These are phyloP conservation scores for Dendrothele bispora DNA, from an alignment of 768 basidiomycete species.

Conservation along the genomic window DNA sequence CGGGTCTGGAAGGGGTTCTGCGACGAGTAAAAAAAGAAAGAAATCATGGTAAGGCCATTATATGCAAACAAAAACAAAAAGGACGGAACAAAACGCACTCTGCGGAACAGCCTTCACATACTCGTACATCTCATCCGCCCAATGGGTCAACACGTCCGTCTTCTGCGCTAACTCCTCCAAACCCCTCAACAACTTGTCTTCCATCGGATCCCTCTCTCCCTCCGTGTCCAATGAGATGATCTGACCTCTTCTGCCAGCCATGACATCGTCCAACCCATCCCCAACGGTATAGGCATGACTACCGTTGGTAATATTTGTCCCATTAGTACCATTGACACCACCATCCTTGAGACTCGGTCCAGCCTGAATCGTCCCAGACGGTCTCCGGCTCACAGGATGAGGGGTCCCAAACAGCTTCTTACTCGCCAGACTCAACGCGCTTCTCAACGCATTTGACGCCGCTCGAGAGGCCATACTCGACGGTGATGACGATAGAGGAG, in stretches of 20 bases:
- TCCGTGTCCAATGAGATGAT: slow-evolving; percentile 49
- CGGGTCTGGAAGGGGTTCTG: slow-evolving; percentile 83
- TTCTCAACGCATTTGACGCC: slow-evolving; percentile 72
- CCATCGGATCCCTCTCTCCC: slow-evolving; percentile 61
- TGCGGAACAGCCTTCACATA: slow-evolving; percentile 83
- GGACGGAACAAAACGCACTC: slow-evolving; percentile 48
- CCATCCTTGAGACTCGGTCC: too few relatives aligned
- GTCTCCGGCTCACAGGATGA: too few relatives aligned
- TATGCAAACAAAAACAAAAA: not conserved
- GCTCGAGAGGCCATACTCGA: slow-evolving; percentile 59
- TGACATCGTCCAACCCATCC: too few relatives aligned
- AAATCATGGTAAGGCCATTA: not conserved
- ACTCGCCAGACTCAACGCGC: slow-evolving; percentile 77
- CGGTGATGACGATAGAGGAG: slow-evolving; percentile 67
- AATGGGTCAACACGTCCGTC: slow-evolving; percentile 88
- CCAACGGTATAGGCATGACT: too few relatives aligned
- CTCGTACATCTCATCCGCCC: slow-evolving; percentile 94
- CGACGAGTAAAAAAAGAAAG: slow-evolving; percentile 7
- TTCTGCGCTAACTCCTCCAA: slow-evolving; percentile 95
- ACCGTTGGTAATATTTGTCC: too few relatives aligned
- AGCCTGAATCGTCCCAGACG: too few relatives aligned
- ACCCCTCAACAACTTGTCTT: slow-evolving; percentile 76
- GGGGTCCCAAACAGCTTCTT: slow-evolving; percentile 76
- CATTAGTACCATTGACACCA: too few relatives aligned
- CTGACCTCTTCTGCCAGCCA: too few relatives aligned